Conservation (phyloP, 1,284 basidiomycete species). For the Naganishia liquefaciens region DNA sequence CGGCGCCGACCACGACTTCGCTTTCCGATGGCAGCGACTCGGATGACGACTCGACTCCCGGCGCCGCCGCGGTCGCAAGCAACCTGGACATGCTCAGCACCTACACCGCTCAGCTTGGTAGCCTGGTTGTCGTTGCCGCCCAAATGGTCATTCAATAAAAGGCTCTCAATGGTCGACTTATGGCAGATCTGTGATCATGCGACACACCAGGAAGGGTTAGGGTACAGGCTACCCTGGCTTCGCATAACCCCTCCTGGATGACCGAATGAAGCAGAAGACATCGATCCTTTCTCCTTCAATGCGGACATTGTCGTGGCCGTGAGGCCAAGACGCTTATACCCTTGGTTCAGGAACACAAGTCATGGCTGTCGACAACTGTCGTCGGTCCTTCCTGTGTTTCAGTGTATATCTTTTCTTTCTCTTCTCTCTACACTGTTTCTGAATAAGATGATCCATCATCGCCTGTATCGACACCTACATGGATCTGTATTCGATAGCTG, state of each 20-base stretch:
- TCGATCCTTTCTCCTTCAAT: slow-evolving; percentile 4
- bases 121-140: slow-evolving; percentile 32
- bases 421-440: slow-evolving; percentile 7
- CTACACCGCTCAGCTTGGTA: slow-evolving; percentile 32
- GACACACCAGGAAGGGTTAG: background rate
- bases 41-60: background rate
- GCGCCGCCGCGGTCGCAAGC: slow-evolving; percentile 12
- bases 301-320: slow-evolving; percentile 15
- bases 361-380: background rate
- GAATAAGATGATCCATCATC: background rate
- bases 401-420: slow-evolving; percentile 24
- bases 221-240: slow-evolving; percentile 17
- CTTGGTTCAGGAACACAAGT: slow-evolving; percentile 22
- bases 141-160: slow-evolving; percentile 28
- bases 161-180: background rate
- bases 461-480: background rate
- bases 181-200: background rate
- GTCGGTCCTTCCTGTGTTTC: background rate
- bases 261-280: background rate
- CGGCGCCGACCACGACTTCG: slow-evolving; percentile 14
- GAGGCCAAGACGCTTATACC: slow-evolving; percentile 24
- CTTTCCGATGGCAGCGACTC: background rate
- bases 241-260: background rate
- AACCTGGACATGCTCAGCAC: slow-evolving; percentile 33
- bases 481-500: background rate